Base-by-base conservation (phyloP, 768 basidiomycete genomes). In the Cyathus striatus region DNA sequence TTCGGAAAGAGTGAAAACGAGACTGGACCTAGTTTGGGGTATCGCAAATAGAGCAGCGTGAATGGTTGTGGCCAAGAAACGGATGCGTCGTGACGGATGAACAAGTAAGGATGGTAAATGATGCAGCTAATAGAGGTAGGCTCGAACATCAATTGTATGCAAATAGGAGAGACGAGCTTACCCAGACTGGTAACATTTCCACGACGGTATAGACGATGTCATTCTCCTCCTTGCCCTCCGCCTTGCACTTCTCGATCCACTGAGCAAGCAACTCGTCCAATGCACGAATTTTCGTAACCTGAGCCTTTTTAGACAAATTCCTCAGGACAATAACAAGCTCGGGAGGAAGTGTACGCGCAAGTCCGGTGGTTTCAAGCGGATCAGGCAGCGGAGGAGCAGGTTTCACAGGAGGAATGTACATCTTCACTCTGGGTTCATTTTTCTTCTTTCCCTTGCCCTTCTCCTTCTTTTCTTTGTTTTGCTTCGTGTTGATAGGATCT, bases 101-200 rank as follows among this genome's bases (percentile, higher is more conserved):
- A 89, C 68, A 41, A 91, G 79, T 13, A 96, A 72, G 1, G 84
- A 70, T 0, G 93, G 82, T n/a, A 87, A 64, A 61, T 95, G 91
- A 61, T 96, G 89, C 24, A 91, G 65, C 93, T 95, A 47, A 24
- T n/a, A 22, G 38, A 25, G 43, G 16, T 47, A 41, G 23, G 23
- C 42, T 39, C 44, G 36, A 17, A 36, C 47, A 37, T 32, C 30
- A 42, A 38, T 18, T 22, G 10, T 36, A 41, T 32, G 22, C 27
- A 16, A 34, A 20, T 39, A 41, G 36, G 38, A 73, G 90, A 53
- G 58, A 95, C 93, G n/a, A n/a, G n/a, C n/a, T n/a, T n/a, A n/a
- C n/a, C 94, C 94, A 98, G 43, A 95, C 91, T 3, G 91, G 91
- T 23, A 94, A 53, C 70, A 83, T 86, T 43, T 81, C 70, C 18